Evolutionary conservation across 257 asterid genomes (phyloP).

Genomic region (Salvia splendens): DNA sequence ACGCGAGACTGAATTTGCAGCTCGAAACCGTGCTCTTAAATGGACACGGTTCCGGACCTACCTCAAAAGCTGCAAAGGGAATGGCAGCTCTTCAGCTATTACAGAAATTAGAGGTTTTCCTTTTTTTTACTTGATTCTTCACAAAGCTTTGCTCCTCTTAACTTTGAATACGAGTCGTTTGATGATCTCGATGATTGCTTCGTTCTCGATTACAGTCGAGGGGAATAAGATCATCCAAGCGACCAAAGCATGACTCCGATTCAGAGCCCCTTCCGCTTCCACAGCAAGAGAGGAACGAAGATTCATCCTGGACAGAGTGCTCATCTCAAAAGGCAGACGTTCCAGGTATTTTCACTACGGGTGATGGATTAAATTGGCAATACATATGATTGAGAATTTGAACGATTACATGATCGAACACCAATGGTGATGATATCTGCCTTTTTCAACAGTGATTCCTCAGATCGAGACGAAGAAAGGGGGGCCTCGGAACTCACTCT

Average conservation of each 20-base stretch:
- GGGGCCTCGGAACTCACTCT: conserved; percentile 77
- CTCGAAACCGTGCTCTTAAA: conserved; percentile 60
- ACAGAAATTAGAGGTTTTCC: conserved; percentile 71
- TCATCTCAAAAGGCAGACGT: conserved; percentile 33
- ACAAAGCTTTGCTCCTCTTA: neutral
- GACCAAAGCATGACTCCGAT: conserved; percentile 39
- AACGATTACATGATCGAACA: neutral
- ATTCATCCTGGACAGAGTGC: conserved; percentile 24
- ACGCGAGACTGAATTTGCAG: conserved; percentile 63
- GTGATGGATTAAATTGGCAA: neutral
- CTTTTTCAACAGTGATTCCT: conserved; percentile 52
- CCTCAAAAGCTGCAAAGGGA: conserved; percentile 70
- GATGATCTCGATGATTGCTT: conserved; percentile 10
- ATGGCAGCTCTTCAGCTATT: conserved; percentile 74
- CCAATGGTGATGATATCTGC: conserved; percentile 16
- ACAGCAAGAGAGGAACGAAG: conserved; percentile 27
- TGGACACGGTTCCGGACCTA: conserved; percentile 62
- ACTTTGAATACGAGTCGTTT: neutral
- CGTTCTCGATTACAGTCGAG: conserved; percentile 46
- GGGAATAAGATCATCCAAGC: conserved; percentile 63
- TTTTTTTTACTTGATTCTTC: neutral
- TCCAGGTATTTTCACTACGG: conserved; percentile 52
- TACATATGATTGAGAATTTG: neutral
- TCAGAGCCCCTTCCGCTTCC: conserved; percentile 27
- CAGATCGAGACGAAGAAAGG: conserved; percentile 79